These are phyloP conservation scores for Myriosclerotinia scirpicola DNA, from an alignment of 2,329 filamentous ascomycete species.

Conservation along the genomic window DNA sequence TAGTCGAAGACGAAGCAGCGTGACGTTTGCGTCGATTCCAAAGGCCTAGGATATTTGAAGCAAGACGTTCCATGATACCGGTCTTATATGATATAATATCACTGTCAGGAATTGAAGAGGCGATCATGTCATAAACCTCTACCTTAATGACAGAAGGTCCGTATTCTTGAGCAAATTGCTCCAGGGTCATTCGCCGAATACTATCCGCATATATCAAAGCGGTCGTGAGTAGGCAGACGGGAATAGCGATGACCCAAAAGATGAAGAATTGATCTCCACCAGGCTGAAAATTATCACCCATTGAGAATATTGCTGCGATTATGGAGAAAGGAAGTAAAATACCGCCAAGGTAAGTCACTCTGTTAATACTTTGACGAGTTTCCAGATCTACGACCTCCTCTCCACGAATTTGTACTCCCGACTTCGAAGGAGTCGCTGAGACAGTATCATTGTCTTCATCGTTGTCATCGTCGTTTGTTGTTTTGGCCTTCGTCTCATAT, in stretches of 20 bases:
- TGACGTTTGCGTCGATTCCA: neutral
- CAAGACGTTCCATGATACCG: neutral
- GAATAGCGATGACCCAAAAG: conserved; percentile 20
- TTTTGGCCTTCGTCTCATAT: neutral
- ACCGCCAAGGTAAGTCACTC: conserved; percentile 12
- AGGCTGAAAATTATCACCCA: neutral
- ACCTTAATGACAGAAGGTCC: neutral
- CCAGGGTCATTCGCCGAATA: conserved; percentile 20
- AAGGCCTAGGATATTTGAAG: neutral
- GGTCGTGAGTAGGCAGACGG: conserved; percentile 12
- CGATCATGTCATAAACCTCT: neutral
- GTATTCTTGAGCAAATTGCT: conserved; percentile 9
- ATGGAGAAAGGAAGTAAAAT: conserved; percentile 18
- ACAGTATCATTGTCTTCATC: neutral
- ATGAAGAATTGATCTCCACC: conserved; percentile 19
- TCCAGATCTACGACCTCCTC: conserved; percentile 10
- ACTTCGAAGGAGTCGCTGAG: neutral
- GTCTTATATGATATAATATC: neutral
- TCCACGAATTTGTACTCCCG: neutral
- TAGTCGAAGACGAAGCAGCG: neutral
- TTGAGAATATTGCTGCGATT: conserved; percentile 16
- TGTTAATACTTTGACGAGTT: conserved; percentile 19
- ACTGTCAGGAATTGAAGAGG: neutral
- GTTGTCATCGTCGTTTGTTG: neutral
- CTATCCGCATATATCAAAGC: conserved; percentile 20